phyloP scores from a whole-genome alignment of 2,329 filamentous ascomycete genomes.

The Fusarium sp. region DNA sequence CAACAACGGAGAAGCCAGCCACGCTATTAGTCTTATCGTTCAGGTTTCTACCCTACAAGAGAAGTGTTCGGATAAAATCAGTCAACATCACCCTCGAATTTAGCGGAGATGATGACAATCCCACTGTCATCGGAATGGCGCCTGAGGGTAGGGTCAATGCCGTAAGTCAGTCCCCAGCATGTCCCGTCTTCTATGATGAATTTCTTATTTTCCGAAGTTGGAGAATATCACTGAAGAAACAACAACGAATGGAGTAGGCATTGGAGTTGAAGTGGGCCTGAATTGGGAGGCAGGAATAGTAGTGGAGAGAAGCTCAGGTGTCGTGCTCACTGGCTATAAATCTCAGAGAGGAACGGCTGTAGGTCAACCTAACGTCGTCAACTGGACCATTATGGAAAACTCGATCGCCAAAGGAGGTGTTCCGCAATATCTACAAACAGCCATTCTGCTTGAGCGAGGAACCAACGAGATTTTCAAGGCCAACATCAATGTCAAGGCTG shows the following conservation, averaged over 20 bases:
- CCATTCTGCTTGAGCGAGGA: not conserved
- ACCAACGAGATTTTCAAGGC: not conserved
- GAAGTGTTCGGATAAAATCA: not conserved
- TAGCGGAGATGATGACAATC: not conserved
- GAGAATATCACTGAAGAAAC: too few relatives aligned
- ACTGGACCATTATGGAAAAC: not conserved
- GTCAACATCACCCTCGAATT: not conserved
- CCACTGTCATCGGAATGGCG: not conserved
- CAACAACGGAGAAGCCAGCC: not conserved
- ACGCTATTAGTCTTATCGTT: not conserved
- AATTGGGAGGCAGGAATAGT: too few relatives aligned
- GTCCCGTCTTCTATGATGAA: too few relatives aligned
- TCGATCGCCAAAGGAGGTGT: not conserved
- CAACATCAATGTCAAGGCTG: not conserved
- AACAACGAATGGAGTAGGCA: too few relatives aligned
- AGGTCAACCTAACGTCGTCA: rapidly evolving
- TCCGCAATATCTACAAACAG: not conserved
- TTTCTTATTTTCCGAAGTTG: too few relatives aligned
- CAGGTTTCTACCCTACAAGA: not conserved
- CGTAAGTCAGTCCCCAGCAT: not conserved
- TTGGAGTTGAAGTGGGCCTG: too few relatives aligned
- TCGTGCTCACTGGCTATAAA: too few relatives aligned
- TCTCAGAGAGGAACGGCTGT: rapidly evolving
- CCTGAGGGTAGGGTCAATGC: not conserved
- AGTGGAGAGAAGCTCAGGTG: too few relatives aligned